These are phyloP conservation scores for Cucurbita pepo DNA, from an alignment of 306 rosid genomes.

Conservation along the genomic window DNA sequence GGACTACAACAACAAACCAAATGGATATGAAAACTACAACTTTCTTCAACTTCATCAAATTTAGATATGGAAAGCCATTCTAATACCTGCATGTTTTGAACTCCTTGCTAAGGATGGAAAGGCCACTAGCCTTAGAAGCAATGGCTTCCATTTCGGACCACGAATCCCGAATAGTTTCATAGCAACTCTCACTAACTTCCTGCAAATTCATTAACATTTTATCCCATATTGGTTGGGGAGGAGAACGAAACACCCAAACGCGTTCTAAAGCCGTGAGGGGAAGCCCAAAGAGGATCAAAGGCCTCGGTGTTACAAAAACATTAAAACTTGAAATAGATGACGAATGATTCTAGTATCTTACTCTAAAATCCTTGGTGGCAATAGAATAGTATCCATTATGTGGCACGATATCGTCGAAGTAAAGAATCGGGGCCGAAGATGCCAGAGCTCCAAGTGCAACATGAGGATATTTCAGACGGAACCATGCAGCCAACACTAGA, in stretches of 20 bases:
- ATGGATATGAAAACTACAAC: neutral
- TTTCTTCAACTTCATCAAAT: neutral
- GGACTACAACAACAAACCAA: slow-evolving; percentile 16
- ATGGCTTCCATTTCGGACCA: slow-evolving; percentile 49
- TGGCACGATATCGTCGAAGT: slow-evolving; percentile 39
- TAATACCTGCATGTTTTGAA: slow-evolving; percentile 36
- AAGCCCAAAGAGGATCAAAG: no score
- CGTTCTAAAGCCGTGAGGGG: no score
- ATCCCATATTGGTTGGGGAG: neutral
- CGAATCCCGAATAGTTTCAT: slow-evolving; percentile 34
- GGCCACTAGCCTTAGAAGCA: slow-evolving; percentile 31
- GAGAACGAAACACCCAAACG: no score
- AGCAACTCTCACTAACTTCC: slow-evolving; percentile 62
- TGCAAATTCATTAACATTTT: slow-evolving; percentile 9
- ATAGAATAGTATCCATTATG: slow-evolving; percentile 29
- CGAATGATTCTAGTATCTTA: slow-evolving; percentile 4
- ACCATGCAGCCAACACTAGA: slow-evolving; percentile 79
- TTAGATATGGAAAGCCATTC: no score
- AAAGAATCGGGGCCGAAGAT: slow-evolving; percentile 73
- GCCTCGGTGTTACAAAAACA: neutral
- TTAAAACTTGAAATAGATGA: neutral
- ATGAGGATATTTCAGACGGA: slow-evolving; percentile 75
- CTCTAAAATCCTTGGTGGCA: slow-evolving; percentile 50
- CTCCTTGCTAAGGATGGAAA: slow-evolving; percentile 33
- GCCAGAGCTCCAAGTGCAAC: slow-evolving; percentile 64